phyloP scores from a whole-genome alignment of 1,139 yeast species.

The Kodamaea arcana region DNA sequence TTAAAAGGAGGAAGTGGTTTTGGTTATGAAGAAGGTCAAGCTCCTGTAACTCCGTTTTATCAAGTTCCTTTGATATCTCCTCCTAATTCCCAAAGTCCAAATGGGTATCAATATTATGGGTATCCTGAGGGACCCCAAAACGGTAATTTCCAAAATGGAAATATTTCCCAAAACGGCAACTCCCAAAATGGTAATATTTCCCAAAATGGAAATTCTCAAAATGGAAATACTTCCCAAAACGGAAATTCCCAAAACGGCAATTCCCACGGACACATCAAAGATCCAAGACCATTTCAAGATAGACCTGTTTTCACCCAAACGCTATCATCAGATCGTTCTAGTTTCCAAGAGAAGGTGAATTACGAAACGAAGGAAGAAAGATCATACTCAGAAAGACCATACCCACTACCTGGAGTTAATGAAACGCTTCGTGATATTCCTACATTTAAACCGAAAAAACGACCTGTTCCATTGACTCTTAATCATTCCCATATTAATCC shows the following conservation, averaged over 20 bases:
- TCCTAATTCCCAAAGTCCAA: slow-evolving; percentile 19
- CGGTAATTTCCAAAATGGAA: not conserved
- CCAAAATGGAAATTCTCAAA: not conserved
- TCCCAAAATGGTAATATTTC: not conserved
- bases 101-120: slow-evolving; percentile 8
- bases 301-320: too few species aligned
- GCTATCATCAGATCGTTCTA: too few species aligned
- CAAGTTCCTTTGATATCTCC: slow-evolving; percentile 17
- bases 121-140: slow-evolving; percentile 6
- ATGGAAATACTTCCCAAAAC: not conserved
- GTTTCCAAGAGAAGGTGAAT: too few species aligned
- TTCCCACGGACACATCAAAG: not conserved
- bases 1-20: slow-evolving; percentile 4
- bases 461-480: slow-evolving; percentile 42
- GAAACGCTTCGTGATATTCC: not conserved
- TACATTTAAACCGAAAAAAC: slow-evolving; percentile 37
- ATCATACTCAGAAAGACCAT: too few species aligned
- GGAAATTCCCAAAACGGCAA: not conserved
- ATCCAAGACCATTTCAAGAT: too few species aligned
- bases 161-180: not conserved
- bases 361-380: too few species aligned
- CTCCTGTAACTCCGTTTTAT: slow-evolving; percentile 10
- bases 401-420: not conserved
- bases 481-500: slow-evolving; percentile 23
- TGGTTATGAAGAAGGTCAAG: not conserved